Evolutionary conservation across 768 basidiomycete species (phyloP).

Genomic region (Lentinus brumalis): DNA sequence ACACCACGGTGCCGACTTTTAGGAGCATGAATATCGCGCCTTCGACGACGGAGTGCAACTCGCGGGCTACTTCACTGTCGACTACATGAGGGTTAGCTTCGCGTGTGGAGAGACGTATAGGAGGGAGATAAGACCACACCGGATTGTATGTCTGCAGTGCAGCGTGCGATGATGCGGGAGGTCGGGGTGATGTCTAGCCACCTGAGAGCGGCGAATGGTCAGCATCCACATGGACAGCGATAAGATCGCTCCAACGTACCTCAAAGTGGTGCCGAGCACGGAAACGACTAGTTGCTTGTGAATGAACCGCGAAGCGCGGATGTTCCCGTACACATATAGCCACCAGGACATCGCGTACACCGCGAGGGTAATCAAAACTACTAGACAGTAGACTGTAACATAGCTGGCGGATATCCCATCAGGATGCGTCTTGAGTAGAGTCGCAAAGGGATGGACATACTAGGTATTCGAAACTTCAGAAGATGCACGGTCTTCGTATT

Average conservation of each 20-base stretch:
- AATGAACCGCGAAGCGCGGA: conserved; percentile 57
- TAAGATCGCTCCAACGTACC: conserved; percentile 33
- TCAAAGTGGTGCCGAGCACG: conserved; percentile 60
- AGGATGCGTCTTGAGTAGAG: too few species aligned
- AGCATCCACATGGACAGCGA: not conserved
- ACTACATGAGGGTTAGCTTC: conserved; percentile 24
- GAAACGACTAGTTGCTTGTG: conserved; percentile 54
- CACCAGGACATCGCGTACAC: conserved; percentile 38
- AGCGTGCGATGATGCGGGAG: conserved; percentile 64
- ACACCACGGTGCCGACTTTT: conserved; percentile 39
- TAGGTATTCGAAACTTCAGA: conserved; percentile 37
- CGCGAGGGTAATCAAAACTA: conserved; percentile 35
- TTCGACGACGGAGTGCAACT: conserved; percentile 32
- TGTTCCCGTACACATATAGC: conserved; percentile 46
- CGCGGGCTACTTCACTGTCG: conserved; percentile 36
- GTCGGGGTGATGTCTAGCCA: conserved; percentile 54
- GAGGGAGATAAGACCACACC: conserved; percentile 13
- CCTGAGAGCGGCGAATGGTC: conserved; percentile 25
- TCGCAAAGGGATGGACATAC: conserved; percentile 27
- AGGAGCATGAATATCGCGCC: conserved; percentile 36
- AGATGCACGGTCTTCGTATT: conserved; percentile 38
- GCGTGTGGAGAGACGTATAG: not conserved
- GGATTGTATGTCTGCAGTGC: conserved; percentile 63
- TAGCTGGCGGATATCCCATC: conserved; percentile 41
- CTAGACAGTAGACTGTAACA: conserved; percentile 42